Evolutionary conservation across 306 rosid species (phyloP).

Genomic region (Astragalus glycyphyllos): DNA sequence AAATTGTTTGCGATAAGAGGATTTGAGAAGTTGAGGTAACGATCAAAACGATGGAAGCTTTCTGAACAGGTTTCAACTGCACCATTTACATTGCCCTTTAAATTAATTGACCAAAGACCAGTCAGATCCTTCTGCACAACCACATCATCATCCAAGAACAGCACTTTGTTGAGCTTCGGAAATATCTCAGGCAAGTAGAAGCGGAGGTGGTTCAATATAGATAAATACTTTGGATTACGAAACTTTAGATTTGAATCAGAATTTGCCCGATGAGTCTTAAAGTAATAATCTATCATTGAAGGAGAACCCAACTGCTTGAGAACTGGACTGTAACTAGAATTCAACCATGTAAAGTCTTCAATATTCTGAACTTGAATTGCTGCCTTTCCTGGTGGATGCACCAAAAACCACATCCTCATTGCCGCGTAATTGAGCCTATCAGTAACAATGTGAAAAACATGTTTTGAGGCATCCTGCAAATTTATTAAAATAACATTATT

Average conservation of each 20-base stretch:
- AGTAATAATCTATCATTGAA: slow-evolving; percentile 90
- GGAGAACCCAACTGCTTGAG: slow-evolving; percentile 87
- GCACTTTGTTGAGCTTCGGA: slow-evolving; percentile 85
- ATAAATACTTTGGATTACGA: slow-evolving; percentile 91
- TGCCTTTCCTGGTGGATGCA: slow-evolving; percentile 77
- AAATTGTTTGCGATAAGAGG: slow-evolving; percentile 81
- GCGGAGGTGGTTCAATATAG: slow-evolving; percentile 93
- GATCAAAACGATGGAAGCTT: slow-evolving; percentile 91
- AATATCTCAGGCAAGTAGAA: slow-evolving; percentile 92
- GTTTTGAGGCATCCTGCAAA: slow-evolving; percentile 76
- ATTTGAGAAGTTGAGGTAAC: slow-evolving; percentile 94
- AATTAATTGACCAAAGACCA: slow-evolving; percentile 79
- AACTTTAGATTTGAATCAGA: slow-evolving; percentile 87
- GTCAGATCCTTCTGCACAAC: slow-evolving; percentile 91
- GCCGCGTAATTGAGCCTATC: slow-evolving; percentile 97
- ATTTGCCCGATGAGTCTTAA: slow-evolving; percentile 70
- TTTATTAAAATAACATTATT: slow-evolving; percentile 35
- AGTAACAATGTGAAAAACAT: slow-evolving; percentile 91
- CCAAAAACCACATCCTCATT: slow-evolving; percentile 98
- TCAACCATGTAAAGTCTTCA: slow-evolving; percentile 95
- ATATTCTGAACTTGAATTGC: slow-evolving; percentile 81
- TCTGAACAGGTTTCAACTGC: slow-evolving; percentile 97
- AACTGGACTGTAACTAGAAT: slow-evolving; percentile 93
- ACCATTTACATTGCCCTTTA: slow-evolving; percentile 91
- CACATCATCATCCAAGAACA: slow-evolving; percentile 93